Evolutionary conservation across 768 basidiomycete genomes (phyloP), one percentile per base, ranked within the genome.

Genomic region (Boletus bicolor): DNA sequence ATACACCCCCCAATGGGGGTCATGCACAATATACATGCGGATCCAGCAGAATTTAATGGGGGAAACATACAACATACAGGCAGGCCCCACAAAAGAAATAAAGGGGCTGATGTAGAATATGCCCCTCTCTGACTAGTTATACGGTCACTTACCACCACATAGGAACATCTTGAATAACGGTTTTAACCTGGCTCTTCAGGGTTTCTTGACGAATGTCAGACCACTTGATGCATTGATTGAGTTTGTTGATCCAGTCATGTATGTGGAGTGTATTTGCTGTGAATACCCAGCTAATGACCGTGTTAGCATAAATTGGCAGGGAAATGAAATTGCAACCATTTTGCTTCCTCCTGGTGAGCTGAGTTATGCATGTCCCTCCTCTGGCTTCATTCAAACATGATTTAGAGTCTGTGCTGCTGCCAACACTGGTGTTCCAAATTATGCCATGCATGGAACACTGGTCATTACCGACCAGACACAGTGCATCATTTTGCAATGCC

Each of bases 161-260:
- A 82, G 80, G 37, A 78, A 82, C 56, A 76, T 84, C 19, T 72
- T 82, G 4, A 71, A 89, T 44, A 74, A 76, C 2, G 87, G 87
- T 2, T 89, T 89, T 62, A 79, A 84, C 64, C 68, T 89, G 26
- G 68, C 79, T 3, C 72, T 90, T 6, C 75, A 73, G 21, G 86
- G 85, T 14, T 82, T 84, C 12, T 65, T 87, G 51, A 84, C 82
- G 1, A 81, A 83, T 47, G 68, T 79, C 7, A 87, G 87, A 0
- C 86, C 87, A 21, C 75, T 90, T 49, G 87, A 89, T 70, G 86
- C 85, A 4, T 61, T 77, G 45, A 88, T 90, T 47, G 78, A 79
- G 14, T 90, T 89, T 64, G 72, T 75, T 14, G 82, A 86, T 41
- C 85, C 85, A 2, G 71, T 88, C 44, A 79, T 62, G 82, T 85